phyloP scores from a whole-genome alignment of 2,329 filamentous ascomycete genomes.

The Grosmannia huntii region DNA sequence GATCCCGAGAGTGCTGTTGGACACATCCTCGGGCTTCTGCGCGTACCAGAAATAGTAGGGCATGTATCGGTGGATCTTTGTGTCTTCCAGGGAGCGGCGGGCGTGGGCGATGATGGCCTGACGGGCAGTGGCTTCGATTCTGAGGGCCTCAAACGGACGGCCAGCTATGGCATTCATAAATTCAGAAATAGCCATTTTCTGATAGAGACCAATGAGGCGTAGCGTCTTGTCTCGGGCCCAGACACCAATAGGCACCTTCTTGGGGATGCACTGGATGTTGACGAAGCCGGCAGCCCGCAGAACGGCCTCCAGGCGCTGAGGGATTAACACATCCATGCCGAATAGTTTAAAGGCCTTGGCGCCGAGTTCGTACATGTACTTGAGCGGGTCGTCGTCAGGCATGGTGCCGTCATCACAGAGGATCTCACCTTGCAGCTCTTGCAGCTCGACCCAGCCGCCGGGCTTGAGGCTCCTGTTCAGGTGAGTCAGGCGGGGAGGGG shows the following conservation, averaged over 20 bases:
- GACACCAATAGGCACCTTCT: constrained; percentile 31
- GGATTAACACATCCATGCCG: constrained; percentile 22
- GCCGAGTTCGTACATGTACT: constrained; percentile 17
- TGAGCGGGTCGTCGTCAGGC: constrained; percentile 25
- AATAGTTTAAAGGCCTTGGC: constrained; percentile 19
- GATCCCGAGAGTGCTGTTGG: neutral
- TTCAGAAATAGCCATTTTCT: constrained; percentile 24
- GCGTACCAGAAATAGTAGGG: constrained; percentile 26
- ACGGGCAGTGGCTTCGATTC: constrained; percentile 19
- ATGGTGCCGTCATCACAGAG: constrained; percentile 21
- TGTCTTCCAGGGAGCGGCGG: constrained; percentile 22
- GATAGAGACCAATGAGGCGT: constrained; percentile 27
- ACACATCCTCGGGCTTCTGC: constrained; percentile 19
- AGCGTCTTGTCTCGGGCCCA: constrained; percentile 29
- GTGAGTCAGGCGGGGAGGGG: constrained; percentile 10
- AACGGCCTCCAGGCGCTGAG: constrained; percentile 21
- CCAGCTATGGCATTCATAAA: constrained; percentile 25
- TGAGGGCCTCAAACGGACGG: constrained; percentile 27
- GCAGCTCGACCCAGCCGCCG: constrained; percentile 41
- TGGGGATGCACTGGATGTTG: constrained; percentile 25
- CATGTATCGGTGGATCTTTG: constrained; percentile 25
- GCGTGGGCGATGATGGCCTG: constrained; percentile 18
- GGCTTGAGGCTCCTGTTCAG: constrained; percentile 26
- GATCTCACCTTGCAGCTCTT: constrained; percentile 27
- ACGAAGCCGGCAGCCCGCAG: constrained; percentile 29